Evolutionary conservation across 495 filamentous ascomycete genomes (phyloP), one percentile per base, ranked within the genome.

Genomic region (Talaromyces stipitatus): DNA sequence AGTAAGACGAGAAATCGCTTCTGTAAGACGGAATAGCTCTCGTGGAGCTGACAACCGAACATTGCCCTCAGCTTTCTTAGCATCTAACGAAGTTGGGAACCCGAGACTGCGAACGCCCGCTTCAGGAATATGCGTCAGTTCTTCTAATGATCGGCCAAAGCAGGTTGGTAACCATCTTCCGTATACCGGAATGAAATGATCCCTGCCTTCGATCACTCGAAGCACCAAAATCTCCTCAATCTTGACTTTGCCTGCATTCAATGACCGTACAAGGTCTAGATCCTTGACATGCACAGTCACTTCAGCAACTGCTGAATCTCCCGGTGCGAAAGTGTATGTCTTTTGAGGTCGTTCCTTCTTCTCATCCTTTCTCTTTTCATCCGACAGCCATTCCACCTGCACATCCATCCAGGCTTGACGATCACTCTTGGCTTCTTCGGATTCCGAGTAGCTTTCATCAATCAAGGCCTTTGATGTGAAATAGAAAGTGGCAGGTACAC

Each of bases 221-320:
- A 99, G 80, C 4, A 99, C 84, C 23, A 97, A 75, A 8, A 97
- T 85, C 62, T 97, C 92, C 57, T 95, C 91, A 1, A 97, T 74
- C 7, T 75, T 75, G 4, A 75, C 63, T 18, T 77, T 71, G 9
- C 80, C 81, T 27, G 86, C 75, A 62, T 97, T 97, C n/a, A 97
- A 77, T 8, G 72, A 69, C 16, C 81, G 80, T 2, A 89, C 82
- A n/a, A 84, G 78, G 2, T 78, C 63, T 11, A 90, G 72, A 47
- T 83, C 76, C 11, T 76, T 78, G 50, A 99, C 72, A 24, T 81
- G 72, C 1, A 86, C 70, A 12, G 81, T 82, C 14, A 97, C 61
- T 23, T 85, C 72, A 3, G 88, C 82, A 59, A 82, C 85, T 4
- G 85, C 78, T 0, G 90, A 84, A 59, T 97, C 95, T 5, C 92